Conservation (phyloP, 495 filamentous ascomycete species). For the Margaritispora aquatica region DNA sequence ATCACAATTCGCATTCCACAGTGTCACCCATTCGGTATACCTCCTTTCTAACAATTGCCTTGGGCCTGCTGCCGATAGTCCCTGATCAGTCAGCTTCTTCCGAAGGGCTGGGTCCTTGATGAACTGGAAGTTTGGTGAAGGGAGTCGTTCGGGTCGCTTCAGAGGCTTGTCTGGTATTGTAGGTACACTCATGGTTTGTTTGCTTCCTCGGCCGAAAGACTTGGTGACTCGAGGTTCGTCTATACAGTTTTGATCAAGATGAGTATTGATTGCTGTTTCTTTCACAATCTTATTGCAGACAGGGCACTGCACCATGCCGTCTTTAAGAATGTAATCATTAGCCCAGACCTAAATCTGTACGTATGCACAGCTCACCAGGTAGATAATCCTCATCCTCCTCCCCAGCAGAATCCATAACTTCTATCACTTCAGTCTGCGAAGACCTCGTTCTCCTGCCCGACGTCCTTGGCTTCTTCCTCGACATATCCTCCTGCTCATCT, state of each 20-base stretch:
- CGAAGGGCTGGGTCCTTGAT: slow-evolving; percentile 68
- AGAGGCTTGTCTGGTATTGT: slow-evolving; percentile 10
- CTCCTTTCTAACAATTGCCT: slow-evolving; percentile 64
- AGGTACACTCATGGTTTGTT: background rate
- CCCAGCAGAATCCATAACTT: slow-evolving; percentile 22
- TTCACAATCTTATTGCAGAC: slow-evolving; percentile 77
- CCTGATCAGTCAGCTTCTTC: slow-evolving; percentile 75
- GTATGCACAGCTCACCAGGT: slow-evolving; percentile 17
- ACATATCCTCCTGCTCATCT: slow-evolving; percentile 29
- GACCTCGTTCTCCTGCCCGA: slow-evolving; percentile 28
- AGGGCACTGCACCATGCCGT: slow-evolving; percentile 77
- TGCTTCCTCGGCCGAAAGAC: background rate
- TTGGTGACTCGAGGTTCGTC: slow-evolving; percentile 15
- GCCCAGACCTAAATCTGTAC: slow-evolving; percentile 4
- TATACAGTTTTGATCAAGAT: slow-evolving; percentile 54
- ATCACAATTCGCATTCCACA: slow-evolving; percentile 97
- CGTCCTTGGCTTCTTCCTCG: slow-evolving; percentile 40
- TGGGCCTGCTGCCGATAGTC: slow-evolving; percentile 66
- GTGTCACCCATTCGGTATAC: slow-evolving; percentile 88
- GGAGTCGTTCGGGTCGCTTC: slow-evolving; percentile 36
- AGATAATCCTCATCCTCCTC: slow-evolving; percentile 23
- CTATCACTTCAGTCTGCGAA: background rate
- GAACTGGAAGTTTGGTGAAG: slow-evolving; percentile 73
- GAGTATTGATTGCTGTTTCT: slow-evolving; percentile 59
- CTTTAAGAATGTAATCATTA: slow-evolving; percentile 35